Evolutionary conservation across 768 basidiomycete genomes (phyloP), one percentile per base, ranked within the genome.

Genomic region (Panus rudis): DNA sequence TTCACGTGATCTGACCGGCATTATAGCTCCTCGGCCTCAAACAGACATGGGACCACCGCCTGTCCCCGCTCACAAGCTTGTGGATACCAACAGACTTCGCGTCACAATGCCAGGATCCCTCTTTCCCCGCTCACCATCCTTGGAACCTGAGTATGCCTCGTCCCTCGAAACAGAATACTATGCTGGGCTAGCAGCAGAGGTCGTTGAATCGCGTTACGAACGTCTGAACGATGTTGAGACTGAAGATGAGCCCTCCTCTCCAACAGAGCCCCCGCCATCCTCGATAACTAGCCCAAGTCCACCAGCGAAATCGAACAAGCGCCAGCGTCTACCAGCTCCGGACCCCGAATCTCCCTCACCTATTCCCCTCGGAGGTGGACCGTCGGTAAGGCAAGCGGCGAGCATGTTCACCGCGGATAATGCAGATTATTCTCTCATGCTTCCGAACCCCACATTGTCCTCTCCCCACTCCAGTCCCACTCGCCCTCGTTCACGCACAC

Each of bases 81-180:
- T 6, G 66, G 61, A 30, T n/a, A 6, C 21, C 16, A 44, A 26
- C 19, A 45, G 27, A 26, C 63, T 63, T 6, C 76, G 76, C 3
- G 53, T 72, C 0, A 79, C 78, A 1, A 90, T 90, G 86, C 87
- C 86, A 17, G 87, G 86, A 6, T 75, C 87, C 1, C 73, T 90
- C 11, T 85, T 79, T 55, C 76, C 84, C 4, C 78, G 84, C 7
- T 85, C 87, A 0, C 71, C 77, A 0, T 84, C 84, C n/a, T 65
- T 78, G 11, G 64, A 78, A 23, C 76, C 79, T 21, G 66, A 66
- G 31, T 39, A 8, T 20, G 16, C 8, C 33, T 7, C 8, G 8
- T 6, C 21, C n/a, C 6, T 17, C n/a, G 33, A 35, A 8, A 17
- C 8, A 6, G n/a, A n/a, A n/a, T n/a, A n/a, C n/a, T n/a, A n/a